phyloP scores from a whole-genome alignment of 2,329 filamentous ascomycete genomes.

The Hortaea sp. region DNA sequence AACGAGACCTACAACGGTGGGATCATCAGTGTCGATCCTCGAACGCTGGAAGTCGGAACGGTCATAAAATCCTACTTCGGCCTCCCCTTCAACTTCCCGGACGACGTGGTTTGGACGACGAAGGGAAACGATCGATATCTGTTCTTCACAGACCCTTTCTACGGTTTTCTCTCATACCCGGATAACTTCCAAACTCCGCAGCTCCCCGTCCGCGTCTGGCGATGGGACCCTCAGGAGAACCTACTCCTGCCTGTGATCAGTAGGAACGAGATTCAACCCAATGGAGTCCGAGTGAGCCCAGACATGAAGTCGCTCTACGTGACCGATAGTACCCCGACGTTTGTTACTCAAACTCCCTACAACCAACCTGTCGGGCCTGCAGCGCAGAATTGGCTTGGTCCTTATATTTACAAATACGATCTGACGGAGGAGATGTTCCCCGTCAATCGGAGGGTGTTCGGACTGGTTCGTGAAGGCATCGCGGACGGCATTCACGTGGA shows the following conservation, averaged over 20 bases:
- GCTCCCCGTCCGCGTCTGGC: conserved; percentile 1
- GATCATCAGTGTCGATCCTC: conserved; percentile 5
- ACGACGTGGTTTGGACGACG: conserved; percentile 7
- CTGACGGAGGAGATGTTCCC: neutral
- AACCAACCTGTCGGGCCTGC: neutral
- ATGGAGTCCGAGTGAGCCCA: conserved; percentile 9
- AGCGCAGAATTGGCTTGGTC: neutral
- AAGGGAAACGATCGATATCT: conserved; percentile 5
- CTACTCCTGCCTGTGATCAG: neutral
- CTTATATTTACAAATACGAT: conserved; percentile 1
- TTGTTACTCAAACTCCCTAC: neutral
- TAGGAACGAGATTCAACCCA: conserved; percentile 4
- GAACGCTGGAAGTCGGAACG: conserved; percentile 3
- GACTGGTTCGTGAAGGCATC: neutral
- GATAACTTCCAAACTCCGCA: neutral
- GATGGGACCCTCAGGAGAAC: conserved; percentile 2
- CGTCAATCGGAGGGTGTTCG: neutral
- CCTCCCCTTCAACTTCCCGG: conserved; percentile 7
- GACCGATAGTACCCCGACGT: conserved; percentile 3
- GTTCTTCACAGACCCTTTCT: conserved; percentile 9
- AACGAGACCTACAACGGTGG: conserved; percentile 5
- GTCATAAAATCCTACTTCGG: conserved; percentile 9
- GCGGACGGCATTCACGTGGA: conserved; percentile 1
- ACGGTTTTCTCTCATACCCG: neutral
- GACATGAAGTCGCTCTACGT: conserved; percentile 10